Evolutionary conservation across 2,329 filamentous ascomycete species (phyloP).

Genomic region (Aspergillus bombycis): DNA sequence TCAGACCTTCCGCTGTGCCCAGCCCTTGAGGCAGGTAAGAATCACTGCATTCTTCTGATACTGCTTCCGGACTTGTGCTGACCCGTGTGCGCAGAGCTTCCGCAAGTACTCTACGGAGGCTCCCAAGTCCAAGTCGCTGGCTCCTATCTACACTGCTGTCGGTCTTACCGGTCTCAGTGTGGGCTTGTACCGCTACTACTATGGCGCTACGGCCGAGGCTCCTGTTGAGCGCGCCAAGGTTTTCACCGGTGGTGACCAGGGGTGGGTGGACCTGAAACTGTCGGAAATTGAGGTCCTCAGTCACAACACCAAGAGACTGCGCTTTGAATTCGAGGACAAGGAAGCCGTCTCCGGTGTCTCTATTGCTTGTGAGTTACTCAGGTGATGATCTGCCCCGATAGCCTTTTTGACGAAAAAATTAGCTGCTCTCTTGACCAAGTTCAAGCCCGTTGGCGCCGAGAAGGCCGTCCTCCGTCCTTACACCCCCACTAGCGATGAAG

Average conservation of each 20-base stretch:
- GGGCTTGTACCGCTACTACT: constrained; percentile 58
- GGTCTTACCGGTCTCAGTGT: constrained; percentile 52
- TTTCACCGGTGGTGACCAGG: constrained; percentile 86
- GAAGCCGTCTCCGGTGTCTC: constrained; percentile 82
- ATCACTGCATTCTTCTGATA: neutral
- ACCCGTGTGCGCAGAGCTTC: constrained; percentile 54
- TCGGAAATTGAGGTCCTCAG: constrained; percentile 78
- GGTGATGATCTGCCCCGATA: neutral
- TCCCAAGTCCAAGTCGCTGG: constrained; percentile 58
- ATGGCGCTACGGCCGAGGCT: constrained; percentile 33
- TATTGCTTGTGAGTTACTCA: constrained; percentile 65
- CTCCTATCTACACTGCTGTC: constrained; percentile 57
- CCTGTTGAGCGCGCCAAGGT: constrained; percentile 50
- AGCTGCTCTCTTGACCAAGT: constrained; percentile 87
- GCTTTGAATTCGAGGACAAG: constrained; percentile 82
- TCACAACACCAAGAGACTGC: constrained; percentile 92
- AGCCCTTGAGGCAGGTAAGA: constrained; percentile 68
- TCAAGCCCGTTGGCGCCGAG: constrained; percentile 76
- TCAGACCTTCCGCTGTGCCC: constrained; percentile 64
- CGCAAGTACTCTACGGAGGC: constrained; percentile 73
- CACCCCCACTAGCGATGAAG: constrained; percentile 86
- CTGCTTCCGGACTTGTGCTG: neutral
- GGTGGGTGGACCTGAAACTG: constrained; percentile 80
- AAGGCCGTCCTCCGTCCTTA: constrained; percentile 92
- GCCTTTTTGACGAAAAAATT: constrained; percentile 11